Percentiles rank a stretch among this genome's conserved stretches.
phyloP scores from a whole-genome alignment of 768 basidiomycete species.

The Dacryopinax spathularia region DNA sequence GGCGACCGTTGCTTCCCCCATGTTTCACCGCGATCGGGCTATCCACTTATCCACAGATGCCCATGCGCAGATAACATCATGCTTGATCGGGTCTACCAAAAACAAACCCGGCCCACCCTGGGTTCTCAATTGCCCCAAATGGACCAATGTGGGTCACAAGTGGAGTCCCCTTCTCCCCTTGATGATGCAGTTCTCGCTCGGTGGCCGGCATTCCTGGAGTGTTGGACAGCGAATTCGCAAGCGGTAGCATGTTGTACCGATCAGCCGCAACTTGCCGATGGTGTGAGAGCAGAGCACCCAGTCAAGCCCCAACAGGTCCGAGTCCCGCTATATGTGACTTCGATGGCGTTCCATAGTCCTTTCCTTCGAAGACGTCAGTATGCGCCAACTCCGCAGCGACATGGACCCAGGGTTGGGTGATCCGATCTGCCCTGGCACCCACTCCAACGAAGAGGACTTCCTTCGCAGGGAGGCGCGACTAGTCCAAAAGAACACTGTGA shows the following conservation, averaged over 20 bases:
- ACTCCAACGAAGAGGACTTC: background rate
- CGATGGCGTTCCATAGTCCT: background rate
- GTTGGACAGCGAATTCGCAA: background rate
- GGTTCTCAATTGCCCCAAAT: background rate
- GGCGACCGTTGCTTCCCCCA: background rate
- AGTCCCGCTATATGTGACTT: background rate
- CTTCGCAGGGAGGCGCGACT: constrained; percentile 1
- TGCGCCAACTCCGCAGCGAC: background rate
- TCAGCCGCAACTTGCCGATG: background rate
- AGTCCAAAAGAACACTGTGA: background rate
- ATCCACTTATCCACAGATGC: background rate
- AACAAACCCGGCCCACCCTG: background rate
- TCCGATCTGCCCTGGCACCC: background rate
- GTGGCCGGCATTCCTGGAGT: background rate
- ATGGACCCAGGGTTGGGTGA: background rate
- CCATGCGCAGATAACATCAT: background rate
- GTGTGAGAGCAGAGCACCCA: background rate
- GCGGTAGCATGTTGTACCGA: background rate
- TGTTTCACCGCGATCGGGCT: background rate
- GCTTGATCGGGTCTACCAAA: background rate
- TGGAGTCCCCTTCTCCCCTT: background rate
- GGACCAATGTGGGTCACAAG: background rate
- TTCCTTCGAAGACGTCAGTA: background rate
- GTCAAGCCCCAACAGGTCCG: too few species aligned
- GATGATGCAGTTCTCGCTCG: background rate